These are phyloP conservation scores for Fomitopsis pinicola DNA, from an alignment of 1,284 basidiomycete species.

Conservation along the genomic window DNA sequence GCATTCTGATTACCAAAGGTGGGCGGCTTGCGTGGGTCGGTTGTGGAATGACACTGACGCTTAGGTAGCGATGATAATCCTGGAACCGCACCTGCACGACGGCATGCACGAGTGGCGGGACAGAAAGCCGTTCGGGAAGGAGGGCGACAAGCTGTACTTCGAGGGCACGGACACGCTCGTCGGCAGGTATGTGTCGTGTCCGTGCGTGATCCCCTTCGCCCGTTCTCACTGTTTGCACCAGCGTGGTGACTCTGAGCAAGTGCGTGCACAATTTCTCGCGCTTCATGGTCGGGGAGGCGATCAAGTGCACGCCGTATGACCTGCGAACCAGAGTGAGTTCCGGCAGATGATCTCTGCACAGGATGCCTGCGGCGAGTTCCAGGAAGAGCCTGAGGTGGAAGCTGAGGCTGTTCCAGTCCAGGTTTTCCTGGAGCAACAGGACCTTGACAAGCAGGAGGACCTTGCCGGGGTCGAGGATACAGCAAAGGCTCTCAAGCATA, in stretches of 20 bases:
- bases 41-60: constrained; percentile 1
- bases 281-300: constrained; percentile 83
- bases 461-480: constrained; percentile 22
- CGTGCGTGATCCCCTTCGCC: neutral
- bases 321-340: too few species aligned
- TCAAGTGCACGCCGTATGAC: constrained; percentile 81
- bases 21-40: constrained; percentile 8
- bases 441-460: constrained; percentile 31
- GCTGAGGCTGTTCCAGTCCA: constrained; percentile 32
- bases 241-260: constrained; percentile 77
- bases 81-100: constrained; percentile 81
- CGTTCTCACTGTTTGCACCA: constrained; percentile 24
- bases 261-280: constrained; percentile 81
- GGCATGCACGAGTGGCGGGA: constrained; percentile 87
- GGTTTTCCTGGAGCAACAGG: constrained; percentile 35
- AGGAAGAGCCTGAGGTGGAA: constrained; percentile 29
- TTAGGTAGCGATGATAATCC: constrained; percentile 71
- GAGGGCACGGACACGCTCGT: constrained; percentile 86
- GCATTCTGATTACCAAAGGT: constrained; percentile 89
- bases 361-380: constrained; percentile 45
- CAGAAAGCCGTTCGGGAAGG: constrained; percentile 72
- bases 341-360: constrained; percentile 49
- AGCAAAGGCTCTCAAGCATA: constrained; percentile 28
- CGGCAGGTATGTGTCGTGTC: constrained; percentile 51
- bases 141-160: constrained; percentile 77